Evolutionary conservation across 768 basidiomycete genomes (phyloP), one percentile per base, ranked within the genome.

Genomic region (Lanmaoa rubissima): DNA sequence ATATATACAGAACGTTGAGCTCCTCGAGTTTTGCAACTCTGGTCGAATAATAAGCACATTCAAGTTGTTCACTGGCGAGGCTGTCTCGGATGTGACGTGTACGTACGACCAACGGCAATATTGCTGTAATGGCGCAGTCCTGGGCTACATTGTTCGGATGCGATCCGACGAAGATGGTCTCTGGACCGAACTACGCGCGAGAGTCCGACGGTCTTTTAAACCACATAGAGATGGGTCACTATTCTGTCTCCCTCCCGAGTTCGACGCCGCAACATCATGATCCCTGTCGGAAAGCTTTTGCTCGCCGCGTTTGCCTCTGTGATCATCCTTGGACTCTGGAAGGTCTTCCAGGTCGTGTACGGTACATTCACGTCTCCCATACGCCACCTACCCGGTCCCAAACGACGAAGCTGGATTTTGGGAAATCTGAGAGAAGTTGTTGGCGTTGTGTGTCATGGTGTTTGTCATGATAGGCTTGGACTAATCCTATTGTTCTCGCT

Each of bases 361-460:
- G 54, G 42, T 6, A 64, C 74, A 51, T 68, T 71, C 51, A 74
- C 70, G 2, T 83, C 82, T 1, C 77, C 80, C 9, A 58, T 84
- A 12, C 71, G 75, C 16, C 57, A 72, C 34, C 73, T 86, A 34
- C 83, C 78, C 9, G 63, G 63, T 19, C 84, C 84, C 0, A 70
- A 77, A 13, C 79, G 63, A 54, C 49, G 70, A 1, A 79, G 76
- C 57, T 72, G 74, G 57, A 51, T 87, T 10, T 82, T 67, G 57
- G 85, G 85, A 1, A 78, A 83, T 59, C 58, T 83, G 63, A 71
- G 65, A 48, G 73, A 80, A 9, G 78, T 86, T 14, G 72, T 65
- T 62, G 66, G 75, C 13, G 73, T 69, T 9, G 82, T 81, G 60
- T 13, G 73, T 48, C 36, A 16, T 16, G 0, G 3, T 44, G 17